Percentiles rank a stretch among this genome's conserved stretches.
These are phyloP conservation scores for Scenedesmus sp. DNA, from an alignment of 163 green algal species.

Conservation along the genomic window DNA sequence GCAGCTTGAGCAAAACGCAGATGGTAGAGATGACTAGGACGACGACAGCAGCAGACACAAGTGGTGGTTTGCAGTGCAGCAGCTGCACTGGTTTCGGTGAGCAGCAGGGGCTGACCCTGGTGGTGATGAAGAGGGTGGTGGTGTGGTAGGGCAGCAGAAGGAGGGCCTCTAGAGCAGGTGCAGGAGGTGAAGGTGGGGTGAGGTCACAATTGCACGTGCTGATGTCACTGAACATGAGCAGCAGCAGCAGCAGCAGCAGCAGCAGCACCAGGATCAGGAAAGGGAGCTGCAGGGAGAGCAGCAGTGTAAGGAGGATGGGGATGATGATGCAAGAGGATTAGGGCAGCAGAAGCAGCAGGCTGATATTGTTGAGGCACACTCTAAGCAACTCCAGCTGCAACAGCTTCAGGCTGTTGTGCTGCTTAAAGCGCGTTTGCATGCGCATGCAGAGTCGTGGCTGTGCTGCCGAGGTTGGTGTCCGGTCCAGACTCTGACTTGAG, in stretches of 20 bases:
- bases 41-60: background rate
- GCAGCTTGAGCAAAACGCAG: background rate
- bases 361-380: background rate
- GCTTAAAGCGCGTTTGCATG: too few species aligned
- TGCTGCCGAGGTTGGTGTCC: too few species aligned
- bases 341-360: too few species aligned
- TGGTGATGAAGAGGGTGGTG: background rate
- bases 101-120: background rate
- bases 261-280: too few species aligned
- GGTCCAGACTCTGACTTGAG: too few species aligned
- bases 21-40: background rate
- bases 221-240: background rate
- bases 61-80: background rate
- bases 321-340: too few species aligned
- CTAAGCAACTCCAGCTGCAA: too few species aligned
- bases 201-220: background rate
- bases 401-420: too few species aligned
- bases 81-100: background rate
- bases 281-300: too few species aligned
- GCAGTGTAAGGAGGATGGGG: background rate
- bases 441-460: too few species aligned
- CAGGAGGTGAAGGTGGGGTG: background rate
- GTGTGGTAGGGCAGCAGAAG: background rate
- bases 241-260: background rate
- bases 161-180: background rate